phyloP scores from a whole-genome alignment of 768 basidiomycete genomes.

The Lactifluus volemus region DNA sequence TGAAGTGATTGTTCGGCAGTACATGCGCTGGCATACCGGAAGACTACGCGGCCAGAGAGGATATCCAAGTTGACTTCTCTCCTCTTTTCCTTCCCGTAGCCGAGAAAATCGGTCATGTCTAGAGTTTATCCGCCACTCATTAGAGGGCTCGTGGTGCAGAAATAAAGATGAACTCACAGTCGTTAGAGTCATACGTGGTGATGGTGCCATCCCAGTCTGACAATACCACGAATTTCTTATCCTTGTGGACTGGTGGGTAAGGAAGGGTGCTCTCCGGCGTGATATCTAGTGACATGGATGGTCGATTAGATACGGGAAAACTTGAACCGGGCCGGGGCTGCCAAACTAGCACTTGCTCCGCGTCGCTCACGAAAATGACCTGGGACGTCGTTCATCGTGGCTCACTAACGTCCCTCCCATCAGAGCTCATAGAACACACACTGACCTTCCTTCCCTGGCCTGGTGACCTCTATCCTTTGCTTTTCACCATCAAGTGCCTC shows the following conservation, averaged over 20 bases:
- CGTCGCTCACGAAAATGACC: neutral
- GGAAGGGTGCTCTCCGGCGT: slow-evolving; percentile 61
- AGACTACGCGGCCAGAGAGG: slow-evolving; percentile 57
- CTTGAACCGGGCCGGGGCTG: too few relatives aligned
- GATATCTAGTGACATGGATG: slow-evolving; percentile 16
- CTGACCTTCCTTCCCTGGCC: slow-evolving; percentile 22
- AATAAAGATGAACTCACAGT: slow-evolving; percentile 45
- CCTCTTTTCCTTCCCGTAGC: slow-evolving; percentile 70
- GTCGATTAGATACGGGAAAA: too few relatives aligned
- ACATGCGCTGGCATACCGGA: slow-evolving; percentile 38
- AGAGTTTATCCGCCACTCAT: neutral
- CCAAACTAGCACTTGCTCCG: too few relatives aligned
- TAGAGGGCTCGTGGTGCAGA: neutral
- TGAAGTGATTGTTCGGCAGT: neutral
- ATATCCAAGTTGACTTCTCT: slow-evolving; percentile 66
- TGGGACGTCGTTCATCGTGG: neutral
- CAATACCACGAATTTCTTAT: slow-evolving; percentile 78
- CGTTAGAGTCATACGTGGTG: slow-evolving; percentile 88
- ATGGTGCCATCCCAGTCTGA: slow-evolving; percentile 97
- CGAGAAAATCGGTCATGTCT: slow-evolving; percentile 88
- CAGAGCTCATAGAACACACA: slow-evolving; percentile 31
- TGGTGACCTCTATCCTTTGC: slow-evolving; percentile 4
- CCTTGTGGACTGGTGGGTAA: slow-evolving; percentile 69
- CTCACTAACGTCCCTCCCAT: slow-evolving; percentile 23
- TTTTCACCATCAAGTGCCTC: slow-evolving; percentile 24